Conservation (phyloP, 768 basidiomycete genomes). For the Fibroporia radiculosa region DNA sequence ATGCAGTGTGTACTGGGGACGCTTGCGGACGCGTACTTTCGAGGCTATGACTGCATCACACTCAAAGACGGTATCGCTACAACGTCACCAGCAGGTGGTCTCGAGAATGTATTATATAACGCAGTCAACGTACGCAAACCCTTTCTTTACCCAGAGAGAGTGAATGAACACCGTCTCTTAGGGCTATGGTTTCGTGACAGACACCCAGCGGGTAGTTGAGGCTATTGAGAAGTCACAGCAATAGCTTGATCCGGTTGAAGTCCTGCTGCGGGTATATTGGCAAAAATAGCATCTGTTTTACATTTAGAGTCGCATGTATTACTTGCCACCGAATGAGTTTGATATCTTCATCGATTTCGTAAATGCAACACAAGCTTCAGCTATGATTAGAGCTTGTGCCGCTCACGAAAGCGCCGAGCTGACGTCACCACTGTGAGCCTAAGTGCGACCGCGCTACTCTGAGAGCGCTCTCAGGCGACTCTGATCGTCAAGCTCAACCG, state of each 20-base stretch:
- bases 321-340: too few species aligned
- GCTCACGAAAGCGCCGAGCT: too few species aligned
- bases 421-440: too few species aligned
- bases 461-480: too few species aligned
- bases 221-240: constrained; percentile 6
- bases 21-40: constrained; percentile 53
- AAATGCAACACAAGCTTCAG: too few species aligned
- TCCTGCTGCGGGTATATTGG: too few species aligned
- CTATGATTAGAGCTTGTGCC: too few species aligned
- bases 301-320: too few species aligned
- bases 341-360: too few species aligned
- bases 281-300: too few species aligned
- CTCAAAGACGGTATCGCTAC: constrained; percentile 56
- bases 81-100: constrained; percentile 47
- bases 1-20: constrained; percentile 58
- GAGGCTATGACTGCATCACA: constrained; percentile 56
- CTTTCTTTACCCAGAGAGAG: neutral
- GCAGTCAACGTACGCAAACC: constrained; percentile 37
- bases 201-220: constrained; percentile 23
- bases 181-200: constrained; percentile 47
- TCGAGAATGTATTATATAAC: constrained; percentile 54
- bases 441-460: too few species aligned
- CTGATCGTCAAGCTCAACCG: neutral
- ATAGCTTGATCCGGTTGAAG: too few species aligned
- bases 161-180: constrained; percentile 14